These are phyloP conservation scores for Botrytis sinoallii DNA, from an alignment of 2,329 filamentous ascomycete species.

Conservation along the genomic window DNA sequence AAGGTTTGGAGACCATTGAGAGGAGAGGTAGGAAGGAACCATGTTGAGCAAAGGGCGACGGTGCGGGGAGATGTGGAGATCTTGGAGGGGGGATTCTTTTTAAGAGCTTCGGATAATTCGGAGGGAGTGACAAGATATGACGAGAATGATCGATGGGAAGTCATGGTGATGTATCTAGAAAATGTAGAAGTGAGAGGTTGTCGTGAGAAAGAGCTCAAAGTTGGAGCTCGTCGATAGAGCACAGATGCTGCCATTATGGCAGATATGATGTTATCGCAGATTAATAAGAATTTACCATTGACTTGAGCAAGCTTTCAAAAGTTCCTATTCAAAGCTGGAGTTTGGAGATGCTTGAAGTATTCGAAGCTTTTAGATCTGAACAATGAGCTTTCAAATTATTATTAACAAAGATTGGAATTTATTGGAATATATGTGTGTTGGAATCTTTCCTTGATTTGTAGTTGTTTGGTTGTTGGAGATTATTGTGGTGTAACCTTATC, in stretches of 20 bases:
- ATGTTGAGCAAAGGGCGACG: conserved; percentile 85
- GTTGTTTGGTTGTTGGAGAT: background rate
- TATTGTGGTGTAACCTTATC: background rate
- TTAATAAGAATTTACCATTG: background rate
- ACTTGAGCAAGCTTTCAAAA: background rate
- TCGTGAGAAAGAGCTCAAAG: conserved; percentile 21
- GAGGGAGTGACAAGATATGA: conserved; percentile 81
- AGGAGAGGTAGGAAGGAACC: conserved; percentile 93
- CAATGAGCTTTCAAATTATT: background rate
- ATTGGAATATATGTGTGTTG: background rate
- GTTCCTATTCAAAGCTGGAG: too few species aligned
- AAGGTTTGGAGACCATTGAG: conserved; percentile 80
- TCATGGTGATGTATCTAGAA: conserved; percentile 10
- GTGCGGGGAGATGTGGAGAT: conserved; percentile 80
- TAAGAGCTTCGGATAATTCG: conserved; percentile 77
- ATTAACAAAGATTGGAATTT: background rate
- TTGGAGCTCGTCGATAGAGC: conserved; percentile 25
- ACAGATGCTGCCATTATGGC: conserved; percentile 34
- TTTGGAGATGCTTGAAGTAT: background rate
- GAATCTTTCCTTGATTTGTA: background rate
- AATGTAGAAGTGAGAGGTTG: conserved; percentile 13
- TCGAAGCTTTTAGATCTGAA: background rate
- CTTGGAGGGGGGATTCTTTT: conserved; percentile 74
- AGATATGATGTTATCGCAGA: conserved; percentile 21
- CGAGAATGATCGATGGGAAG: conserved; percentile 13